Evolutionary conservation across 2,329 filamentous ascomycete species (phyloP), one percentile per base, ranked within the genome.

Genomic region (Stenocarpella maydis): DNA sequence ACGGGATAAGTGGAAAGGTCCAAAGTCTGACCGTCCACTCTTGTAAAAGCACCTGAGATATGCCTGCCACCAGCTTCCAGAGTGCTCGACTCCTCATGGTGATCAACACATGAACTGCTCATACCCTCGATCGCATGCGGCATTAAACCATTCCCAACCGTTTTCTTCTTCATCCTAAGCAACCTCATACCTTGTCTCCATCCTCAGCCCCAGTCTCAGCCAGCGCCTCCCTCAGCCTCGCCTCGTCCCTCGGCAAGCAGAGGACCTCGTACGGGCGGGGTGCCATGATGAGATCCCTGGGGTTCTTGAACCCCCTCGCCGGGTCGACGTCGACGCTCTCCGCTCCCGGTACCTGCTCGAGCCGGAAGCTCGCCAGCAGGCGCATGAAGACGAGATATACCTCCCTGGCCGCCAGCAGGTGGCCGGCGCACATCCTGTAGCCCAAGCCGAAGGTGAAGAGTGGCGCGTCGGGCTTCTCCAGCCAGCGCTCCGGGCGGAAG

Each of bases 391-490:
- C 83, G 3, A 83, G 84, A 75, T 84, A 87, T 4, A 87, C 80
- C 69, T 86, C 85, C 6, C 85, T 83, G 71, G 86, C 85, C 0
- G 84, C 86, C 26, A 88, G 79, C 64, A 87, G 84, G 12, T 81
- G 84, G 10, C 85, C 86, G 8, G 84, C 82, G 70, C 86, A 88
- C 84, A 87, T 87, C 21, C 86, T 80, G 39, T 82, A 83, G 2
- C 86, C 86, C 2, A 86, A 84, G 0, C 85, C 85, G 69, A 86
- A 87, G 45, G 81, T 84, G 71, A 85, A 87, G 71, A 87, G 85
- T 0, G 84, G 84, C 4, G 83, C 84, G 4, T 77, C 73, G 3
- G 75, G 74, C 34, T 74, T 73, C 31, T 68, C 83, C 78, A 80
- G 75, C 80, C 72, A 87, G n/a, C 78, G 77, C 67, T 79, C 83